A percentile compares a stretch with the other conserved stretches of the same genome.
phyloP scores from a whole-genome alignment of 148 eudicot species.

The Rheum nobile region DNA sequence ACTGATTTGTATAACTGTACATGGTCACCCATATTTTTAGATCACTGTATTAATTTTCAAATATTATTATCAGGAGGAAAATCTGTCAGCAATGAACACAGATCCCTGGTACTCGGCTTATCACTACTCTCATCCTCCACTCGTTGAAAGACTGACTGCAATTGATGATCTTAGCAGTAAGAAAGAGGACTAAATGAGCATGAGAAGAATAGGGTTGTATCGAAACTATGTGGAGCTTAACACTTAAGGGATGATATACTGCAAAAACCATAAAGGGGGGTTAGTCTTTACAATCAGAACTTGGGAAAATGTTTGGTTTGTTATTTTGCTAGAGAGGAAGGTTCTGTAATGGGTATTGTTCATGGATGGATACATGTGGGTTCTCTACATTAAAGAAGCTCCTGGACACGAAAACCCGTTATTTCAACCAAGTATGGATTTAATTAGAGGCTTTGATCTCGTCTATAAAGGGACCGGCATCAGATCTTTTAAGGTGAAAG shows the following conservation, averaged over 20 bases:
- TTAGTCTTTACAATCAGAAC: background rate
- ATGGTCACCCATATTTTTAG: background rate
- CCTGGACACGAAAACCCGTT: background rate
- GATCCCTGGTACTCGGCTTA: constrained; percentile 99
- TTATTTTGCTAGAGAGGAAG: background rate
- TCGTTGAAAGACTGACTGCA: constrained; percentile 84
- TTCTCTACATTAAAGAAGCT: background rate
- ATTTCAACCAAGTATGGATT: background rate
- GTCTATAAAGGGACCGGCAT: background rate
- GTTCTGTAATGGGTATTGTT: background rate
- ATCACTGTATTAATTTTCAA: constrained; percentile 2
- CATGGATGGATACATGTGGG: background rate
- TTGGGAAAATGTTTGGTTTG: background rate
- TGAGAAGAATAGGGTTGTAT: background rate
- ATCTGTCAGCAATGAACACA: constrained; percentile 90
- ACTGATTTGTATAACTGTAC: background rate
- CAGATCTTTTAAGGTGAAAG: background rate
- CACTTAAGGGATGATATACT: constrained; percentile 1
- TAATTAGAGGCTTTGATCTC: no score
- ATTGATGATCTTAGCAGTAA: constrained; percentile 58
- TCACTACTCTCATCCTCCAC: constrained; percentile 95
- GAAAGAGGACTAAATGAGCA: constrained; percentile 44
- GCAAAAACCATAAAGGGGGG: background rate
- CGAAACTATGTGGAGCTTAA: background rate
- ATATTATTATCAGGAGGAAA: constrained; percentile 56